Evolutionary conservation across 371 early-diverging fungal genomes (phyloP).

Genomic region (Polyrhizophydium stewartii): DNA sequence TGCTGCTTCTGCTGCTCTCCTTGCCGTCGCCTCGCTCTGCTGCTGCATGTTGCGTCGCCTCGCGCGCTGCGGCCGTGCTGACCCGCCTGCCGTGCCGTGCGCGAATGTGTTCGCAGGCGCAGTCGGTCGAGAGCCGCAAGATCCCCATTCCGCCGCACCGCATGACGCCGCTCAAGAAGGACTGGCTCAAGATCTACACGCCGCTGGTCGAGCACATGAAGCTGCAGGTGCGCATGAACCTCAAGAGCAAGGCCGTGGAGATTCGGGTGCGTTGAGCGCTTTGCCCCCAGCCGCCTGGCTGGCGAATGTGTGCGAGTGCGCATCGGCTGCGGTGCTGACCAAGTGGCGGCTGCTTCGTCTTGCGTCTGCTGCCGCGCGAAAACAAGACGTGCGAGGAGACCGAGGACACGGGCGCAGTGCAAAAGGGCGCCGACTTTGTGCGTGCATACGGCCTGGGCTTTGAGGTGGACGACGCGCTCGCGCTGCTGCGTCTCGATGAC

Average conservation of each 20-base stretch:
- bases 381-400: conserved; percentile 73
- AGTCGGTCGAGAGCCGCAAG: conserved; percentile 40
- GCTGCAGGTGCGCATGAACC: conserved; percentile 96
- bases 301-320: no score
- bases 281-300: no score
- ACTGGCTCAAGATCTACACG: conserved; percentile 98
- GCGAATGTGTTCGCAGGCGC: not conserved
- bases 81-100: no score
- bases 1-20: not conserved
- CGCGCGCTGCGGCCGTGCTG: no score
- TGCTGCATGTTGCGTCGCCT: no score
- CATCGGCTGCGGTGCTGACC: no score
- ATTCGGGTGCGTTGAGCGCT: conserved; percentile 38
- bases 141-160: conserved; percentile 92
- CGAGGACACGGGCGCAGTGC: conserved; percentile 81
- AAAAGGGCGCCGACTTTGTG: conserved; percentile 93
- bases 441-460: conserved; percentile 92
- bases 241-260: conserved; percentile 86
- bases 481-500: conserved; percentile 92
- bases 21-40: no score
- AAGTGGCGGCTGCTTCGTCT: no score
- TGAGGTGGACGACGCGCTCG: conserved; percentile 91
- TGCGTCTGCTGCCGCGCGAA: no score
- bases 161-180: conserved; percentile 85
- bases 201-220: conserved; percentile 98